Conservation (phyloP, 78 protist species). For the Dictyostelium firmibasis region DNA sequence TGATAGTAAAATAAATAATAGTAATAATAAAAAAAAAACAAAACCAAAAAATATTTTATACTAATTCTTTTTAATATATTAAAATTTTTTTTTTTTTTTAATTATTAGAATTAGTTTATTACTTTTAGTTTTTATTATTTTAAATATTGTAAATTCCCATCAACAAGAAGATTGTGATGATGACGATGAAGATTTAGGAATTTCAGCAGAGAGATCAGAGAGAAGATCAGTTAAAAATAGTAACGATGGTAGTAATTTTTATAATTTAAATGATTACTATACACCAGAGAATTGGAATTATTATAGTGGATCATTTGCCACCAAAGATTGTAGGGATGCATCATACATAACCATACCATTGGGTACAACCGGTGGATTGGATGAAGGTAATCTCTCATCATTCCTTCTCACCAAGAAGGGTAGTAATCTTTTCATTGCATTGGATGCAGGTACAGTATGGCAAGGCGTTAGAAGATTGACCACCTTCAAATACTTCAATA, state of each 20-base stretch:
- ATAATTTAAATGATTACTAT: background rate
- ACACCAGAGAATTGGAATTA: constrained; percentile 12
- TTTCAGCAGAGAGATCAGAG: background rate
- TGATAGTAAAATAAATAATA: too few species aligned
- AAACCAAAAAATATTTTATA: background rate
- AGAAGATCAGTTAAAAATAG: background rate
- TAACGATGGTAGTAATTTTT: background rate
- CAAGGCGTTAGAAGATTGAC: constrained; percentile 9
- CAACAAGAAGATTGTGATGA: background rate
- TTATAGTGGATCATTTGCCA: constrained; percentile 11
- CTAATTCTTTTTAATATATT: too few species aligned
- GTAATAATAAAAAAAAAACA: background rate
- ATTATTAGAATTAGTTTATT: background rate
- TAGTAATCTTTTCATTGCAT: constrained; percentile 34
- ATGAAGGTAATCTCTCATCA: constrained; percentile 50
- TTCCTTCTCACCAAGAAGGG: constrained; percentile 49
- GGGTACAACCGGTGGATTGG: constrained; percentile 57
- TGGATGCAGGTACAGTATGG: constrained; percentile 69
- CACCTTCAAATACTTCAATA: background rate
- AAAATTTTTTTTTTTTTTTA: background rate
- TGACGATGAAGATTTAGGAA: background rate
- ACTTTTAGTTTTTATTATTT: background rate
- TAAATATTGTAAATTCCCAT: background rate
- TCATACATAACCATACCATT: constrained; percentile 44
- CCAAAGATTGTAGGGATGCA: constrained; percentile 16